Conservation (phyloP, 2,329 filamentous ascomycete species). For the Scytalidium lignicola region DNA sequence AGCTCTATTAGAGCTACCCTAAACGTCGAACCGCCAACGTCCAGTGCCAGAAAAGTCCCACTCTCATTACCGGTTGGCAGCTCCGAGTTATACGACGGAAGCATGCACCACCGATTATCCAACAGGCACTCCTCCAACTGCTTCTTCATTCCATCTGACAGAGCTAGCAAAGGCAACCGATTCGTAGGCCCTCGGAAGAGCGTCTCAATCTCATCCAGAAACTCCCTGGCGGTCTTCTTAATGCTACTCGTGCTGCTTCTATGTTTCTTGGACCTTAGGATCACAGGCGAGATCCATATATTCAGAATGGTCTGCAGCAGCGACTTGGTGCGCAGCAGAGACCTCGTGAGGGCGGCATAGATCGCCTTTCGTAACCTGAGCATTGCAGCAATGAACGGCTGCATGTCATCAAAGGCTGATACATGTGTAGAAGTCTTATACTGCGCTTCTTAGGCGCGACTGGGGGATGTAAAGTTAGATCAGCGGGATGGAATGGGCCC, state of each 20-base stretch:
- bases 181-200: conserved; percentile 44
- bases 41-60: conserved; percentile 57
- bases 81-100: conserved; percentile 61
- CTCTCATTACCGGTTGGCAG: conserved; percentile 55
- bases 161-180: conserved; percentile 33
- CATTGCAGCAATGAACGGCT: conserved; percentile 52
- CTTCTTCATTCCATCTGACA: conserved; percentile 46
- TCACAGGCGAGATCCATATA: conserved; percentile 44
- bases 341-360: conserved; percentile 49
- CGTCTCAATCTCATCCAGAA: conserved; percentile 51
- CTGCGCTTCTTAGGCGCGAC: conserved; percentile 4
- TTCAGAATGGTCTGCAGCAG: conserved; percentile 52
- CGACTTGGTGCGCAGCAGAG: conserved; percentile 54
- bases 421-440: conserved; percentile 22
- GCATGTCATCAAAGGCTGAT: conserved; percentile 31
- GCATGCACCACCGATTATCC: conserved; percentile 53
- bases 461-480: background rate
- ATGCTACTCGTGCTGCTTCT: background rate
- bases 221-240: conserved; percentile 39
- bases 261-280: conserved; percentile 17
- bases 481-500: background rate
- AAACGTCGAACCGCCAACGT: conserved; percentile 66
- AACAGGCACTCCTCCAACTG: conserved; percentile 51
- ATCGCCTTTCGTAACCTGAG: conserved; percentile 49
- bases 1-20: conserved; percentile 60